Evolutionary conservation across 331 rosid genomes (phyloP), one percentile per base, ranked within the genome.

Genomic region (Phaseolus coccineus): DNA sequence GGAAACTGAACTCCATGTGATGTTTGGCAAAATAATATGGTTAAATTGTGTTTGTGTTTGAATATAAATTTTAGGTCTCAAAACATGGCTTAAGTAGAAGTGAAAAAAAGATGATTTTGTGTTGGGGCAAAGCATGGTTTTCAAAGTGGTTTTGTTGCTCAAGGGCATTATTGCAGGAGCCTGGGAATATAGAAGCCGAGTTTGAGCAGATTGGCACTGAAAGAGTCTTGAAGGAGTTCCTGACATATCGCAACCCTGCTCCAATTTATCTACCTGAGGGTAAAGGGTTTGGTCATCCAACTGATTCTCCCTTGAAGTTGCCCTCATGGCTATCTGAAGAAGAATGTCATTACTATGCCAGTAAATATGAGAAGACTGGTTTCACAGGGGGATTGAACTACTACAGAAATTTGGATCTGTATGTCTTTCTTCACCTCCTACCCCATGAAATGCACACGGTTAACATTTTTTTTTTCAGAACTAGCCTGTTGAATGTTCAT

Each of bases 291-390:
- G 89, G 80, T 13, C 87, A 78, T 47, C 73, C 88, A n/a, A 22
- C 1, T n/a, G 89, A 90, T 63, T 9, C 89, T 73, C 89, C 93
- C 46, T 85, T 84, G 19, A 68, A 15, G 27, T 63, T 92, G 83
- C 95, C 98, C 19, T 66, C 90, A 16, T 94, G 95, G 97, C 72
- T 90, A 14, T 84, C 91, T 0, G 86, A 88, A 84, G 78, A 94
- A 76, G 97, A 90, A 72, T 46, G 91, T 5, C 42, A 88, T 14
- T 94, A 87, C 78, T 94, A 90, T 65, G 87, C 66, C 37, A 47
- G 57, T 78, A 86, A 86, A 61, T 94, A 59, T 58, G 83, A 92
- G 13, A 89, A 87, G 66, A 88, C 80, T 39, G 97, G 98, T 65
- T 90, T 94, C 87, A 89, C 88, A 0, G 93, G 92, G 6, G 91